These are phyloP conservation scores for Pyrus pyrifolia DNA, from an alignment of 306 rosid genomes.

Conservation along the genomic window DNA sequence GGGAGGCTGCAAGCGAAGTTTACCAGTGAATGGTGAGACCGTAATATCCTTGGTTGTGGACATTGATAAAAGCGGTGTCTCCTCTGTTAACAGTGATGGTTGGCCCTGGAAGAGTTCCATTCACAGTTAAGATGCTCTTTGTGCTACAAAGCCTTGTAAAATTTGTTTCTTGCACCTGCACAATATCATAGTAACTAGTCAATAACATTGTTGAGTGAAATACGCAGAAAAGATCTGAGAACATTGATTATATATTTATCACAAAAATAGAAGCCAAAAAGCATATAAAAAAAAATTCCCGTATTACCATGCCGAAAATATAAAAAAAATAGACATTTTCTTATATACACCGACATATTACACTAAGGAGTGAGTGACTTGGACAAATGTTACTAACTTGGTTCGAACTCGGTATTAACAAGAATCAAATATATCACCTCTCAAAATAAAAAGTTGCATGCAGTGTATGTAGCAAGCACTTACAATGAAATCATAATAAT, in stretches of 20 bases:
- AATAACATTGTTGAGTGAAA: background rate
- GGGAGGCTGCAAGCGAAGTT: background rate
- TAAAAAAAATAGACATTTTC: too few relatives aligned
- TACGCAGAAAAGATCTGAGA: background rate
- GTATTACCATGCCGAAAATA: too few relatives aligned
- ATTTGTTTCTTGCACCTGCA: constrained; percentile 12
- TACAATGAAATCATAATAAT: constrained; percentile 1
- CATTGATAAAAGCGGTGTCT: constrained; percentile 8
- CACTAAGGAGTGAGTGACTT: background rate
- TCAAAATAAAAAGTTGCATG: background rate
- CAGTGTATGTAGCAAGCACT: background rate
- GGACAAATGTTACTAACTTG: background rate
- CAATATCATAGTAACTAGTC: background rate
- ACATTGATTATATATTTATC: too few relatives aligned
- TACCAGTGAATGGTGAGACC: constrained; percentile 32
- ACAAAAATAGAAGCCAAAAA: too few relatives aligned
- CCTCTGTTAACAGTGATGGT: constrained; percentile 12
- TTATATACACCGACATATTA: background rate
- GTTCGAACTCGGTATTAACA: background rate
- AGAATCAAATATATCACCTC: background rate
- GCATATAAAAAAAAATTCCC: too few relatives aligned
- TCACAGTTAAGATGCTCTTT: constrained; percentile 23
- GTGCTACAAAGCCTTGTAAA: constrained; percentile 19
- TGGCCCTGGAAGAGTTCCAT: constrained; percentile 27
- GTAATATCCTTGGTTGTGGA: constrained; percentile 18